Evolutionary conservation across 352 stramenopile species (phyloP).

Genomic region (Phytophthora sp.): DNA sequence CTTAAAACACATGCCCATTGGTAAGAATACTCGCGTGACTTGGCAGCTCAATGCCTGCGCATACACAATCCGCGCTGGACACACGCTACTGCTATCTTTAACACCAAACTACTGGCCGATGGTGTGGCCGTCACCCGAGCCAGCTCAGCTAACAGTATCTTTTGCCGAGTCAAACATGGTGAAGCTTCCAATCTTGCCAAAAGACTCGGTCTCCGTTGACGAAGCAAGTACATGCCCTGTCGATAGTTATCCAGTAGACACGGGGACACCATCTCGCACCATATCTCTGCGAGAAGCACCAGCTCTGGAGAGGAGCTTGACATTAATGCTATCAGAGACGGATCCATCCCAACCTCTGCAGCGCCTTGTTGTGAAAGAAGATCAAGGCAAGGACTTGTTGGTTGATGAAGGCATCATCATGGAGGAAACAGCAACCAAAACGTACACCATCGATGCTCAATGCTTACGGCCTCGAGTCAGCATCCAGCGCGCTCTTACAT

Average conservation of each 20-base stretch:
- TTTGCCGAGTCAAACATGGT: constrained; percentile 39
- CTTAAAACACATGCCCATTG: constrained; percentile 40
- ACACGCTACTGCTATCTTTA: constrained; percentile 42
- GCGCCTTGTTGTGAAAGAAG: constrained; percentile 41
- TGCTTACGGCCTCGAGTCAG: constrained; percentile 36
- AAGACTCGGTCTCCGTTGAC: neutral
- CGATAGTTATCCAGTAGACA: constrained; percentile 40
- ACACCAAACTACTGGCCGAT: constrained; percentile 62
- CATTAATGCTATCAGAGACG: constrained; percentile 44
- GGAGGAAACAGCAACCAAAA: constrained; percentile 52
- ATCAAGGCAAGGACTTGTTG: constrained; percentile 55
- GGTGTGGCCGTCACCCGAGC: constrained; percentile 54
- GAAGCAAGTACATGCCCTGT: constrained; percentile 25
- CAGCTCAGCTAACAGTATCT: constrained; percentile 33
- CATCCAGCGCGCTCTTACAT: constrained; percentile 48
- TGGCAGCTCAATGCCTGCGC: constrained; percentile 55
- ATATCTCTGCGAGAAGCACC: constrained; percentile 43
- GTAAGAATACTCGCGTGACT: constrained; percentile 26
- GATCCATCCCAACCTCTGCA: constrained; percentile 33
- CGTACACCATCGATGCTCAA: constrained; percentile 44
- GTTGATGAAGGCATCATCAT: constrained; percentile 53
- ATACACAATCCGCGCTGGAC: constrained; percentile 38
- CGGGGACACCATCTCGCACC: constrained; percentile 29
- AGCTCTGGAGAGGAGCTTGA: constrained; percentile 38
- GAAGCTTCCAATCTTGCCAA: constrained; percentile 39